Evolutionary conservation across 805 yeast genomes (phyloP), one percentile per base, ranked within the genome.

Genomic region (Kockiozyma suomiensis): DNA sequence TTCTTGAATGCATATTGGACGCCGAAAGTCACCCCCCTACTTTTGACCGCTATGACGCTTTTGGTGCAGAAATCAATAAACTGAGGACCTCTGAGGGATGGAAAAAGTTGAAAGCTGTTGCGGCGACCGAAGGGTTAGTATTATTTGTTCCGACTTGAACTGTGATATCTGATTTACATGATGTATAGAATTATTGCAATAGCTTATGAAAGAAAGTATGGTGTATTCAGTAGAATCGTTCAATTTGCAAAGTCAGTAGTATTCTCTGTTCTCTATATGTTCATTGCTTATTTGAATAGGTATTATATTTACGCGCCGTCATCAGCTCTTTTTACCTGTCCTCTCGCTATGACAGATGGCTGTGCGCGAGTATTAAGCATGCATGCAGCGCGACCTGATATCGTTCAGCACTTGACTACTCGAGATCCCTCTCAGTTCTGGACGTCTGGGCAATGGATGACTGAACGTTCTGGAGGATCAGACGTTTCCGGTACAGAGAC

Each of bases 371-470:
- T 72, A 28, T 55, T 71, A 49, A 73, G 69, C 43, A 30, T 62
- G 26, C 33, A 59, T 26, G 45, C 54, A 17, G 58, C 55, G 6
- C 28, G 43, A 2, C 58, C 57, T 38, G 50, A 52, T 2, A 66
- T 64, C 5, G 69, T 54, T 35, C 53, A 59, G n/a, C 68, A 59
- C 25, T 61, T 71, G 19, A 69, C 63, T 4, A 50, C 69, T 1
- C 58, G 70, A 13, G 73, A 71, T 41, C 74, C 74, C 1, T 21
- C 23, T 6, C n/a, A 45, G 21, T 66, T 64, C 6, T 71, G 74
- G 74, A 71, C 70, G n/a, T 68, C 73, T 2, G 74, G 74, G 10
- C 74, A 71, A 50, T 71, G 74, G 74, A 71, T 71, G 74, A 71
- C 74, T 0, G 74, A 71, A 50, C 60, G 74, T 1, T 59, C 72